Base-by-base conservation (phyloP, 1,284 basidiomycete species). In the Athelia psychrophila region DNA sequence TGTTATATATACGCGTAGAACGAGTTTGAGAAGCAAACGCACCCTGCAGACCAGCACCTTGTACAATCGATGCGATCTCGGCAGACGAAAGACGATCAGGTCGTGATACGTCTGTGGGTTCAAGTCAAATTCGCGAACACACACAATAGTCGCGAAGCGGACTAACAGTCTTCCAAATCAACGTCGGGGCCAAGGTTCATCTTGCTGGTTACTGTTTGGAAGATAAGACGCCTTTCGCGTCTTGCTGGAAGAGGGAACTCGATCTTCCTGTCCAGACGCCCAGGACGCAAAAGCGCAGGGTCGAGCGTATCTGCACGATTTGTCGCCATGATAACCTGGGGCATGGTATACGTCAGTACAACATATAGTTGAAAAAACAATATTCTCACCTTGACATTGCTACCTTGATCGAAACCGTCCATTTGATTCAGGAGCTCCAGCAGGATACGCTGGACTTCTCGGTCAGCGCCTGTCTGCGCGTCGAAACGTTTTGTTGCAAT, bases 401-500 rank as follows among this genome's bases (percentile, higher is more conserved):
- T 96, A 5, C 92, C 93, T 71, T 99, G 97, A 71, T 99, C 97
- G 73, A 99, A 99, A 58, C 97, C 97, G 64, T 99, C 97, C 97
- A 99, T 99, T 69, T 99, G 97, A 68, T 98, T 99, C 56, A 99
- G 79, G 55, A 99, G 75, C 69, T 99, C 97, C n/a, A 99, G 85
- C 58, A 99, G 71, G 66, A 99, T 99, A 74, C 97, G 93, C 71
- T 99, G 97, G 18, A 99, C 97, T 74, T 99, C 97, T 60, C 97
- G 83, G 74, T 99, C 97, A 13, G 97, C 97, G 65, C 97, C 97
- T 1, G 97, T 99, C 70, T 99, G 97, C 3, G 97, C 97, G 65
- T 99, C 97, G 75, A 99, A 99, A 69, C 97, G 95, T 73, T 99
- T 99, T 36, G 97, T 99, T 3, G 97, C 97, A 66, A 99, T 99